Percentiles rank a stretch among this genome's conserved stretches.
Evolutionary conservation across 257 asterid genomes (phyloP).

Genomic region (Nicotiana attenuata): DNA sequence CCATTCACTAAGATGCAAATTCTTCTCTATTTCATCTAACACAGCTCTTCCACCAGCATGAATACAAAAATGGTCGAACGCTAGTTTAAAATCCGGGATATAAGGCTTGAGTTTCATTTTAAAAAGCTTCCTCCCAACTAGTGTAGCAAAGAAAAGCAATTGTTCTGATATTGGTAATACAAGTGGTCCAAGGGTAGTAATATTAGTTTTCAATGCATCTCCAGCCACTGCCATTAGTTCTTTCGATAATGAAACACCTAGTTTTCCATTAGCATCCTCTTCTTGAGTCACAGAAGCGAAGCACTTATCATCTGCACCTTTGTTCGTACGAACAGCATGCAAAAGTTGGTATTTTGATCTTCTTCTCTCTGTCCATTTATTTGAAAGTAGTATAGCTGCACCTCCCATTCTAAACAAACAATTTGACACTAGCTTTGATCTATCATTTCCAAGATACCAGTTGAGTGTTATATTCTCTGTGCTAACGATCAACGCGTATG

Average conservation of each 20-base stretch:
- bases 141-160: constrained; percentile 29
- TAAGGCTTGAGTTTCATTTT: constrained; percentile 38
- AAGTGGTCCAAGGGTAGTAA: constrained; percentile 37
- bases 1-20: constrained; percentile 32
- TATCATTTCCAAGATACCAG: constrained; percentile 40
- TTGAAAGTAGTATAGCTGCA: constrained; percentile 33
- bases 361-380: constrained; percentile 26
- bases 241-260: constrained; percentile 35
- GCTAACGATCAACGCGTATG: constrained; percentile 37
- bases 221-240: constrained; percentile 48
- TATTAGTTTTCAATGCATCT: constrained; percentile 36
- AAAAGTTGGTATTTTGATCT: constrained; percentile 31
- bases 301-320: constrained; percentile 38
- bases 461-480: constrained; percentile 36
- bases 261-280: constrained; percentile 28
- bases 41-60: constrained; percentile 48
- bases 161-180: constrained; percentile 38
- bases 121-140: constrained; percentile 28
- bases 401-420: constrained; percentile 45
- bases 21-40: constrained; percentile 40
- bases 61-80: constrained; percentile 42
- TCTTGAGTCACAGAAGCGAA: constrained; percentile 34
- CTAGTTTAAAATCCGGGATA: constrained; percentile 36
- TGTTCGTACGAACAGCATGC: constrained; percentile 31
- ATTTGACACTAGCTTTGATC: constrained; percentile 35